Percentiles rank a stretch among this genome's conserved stretches.
Conservation (phyloP, 768 basidiomycete genomes). For the Podaxis sp. region DNA sequence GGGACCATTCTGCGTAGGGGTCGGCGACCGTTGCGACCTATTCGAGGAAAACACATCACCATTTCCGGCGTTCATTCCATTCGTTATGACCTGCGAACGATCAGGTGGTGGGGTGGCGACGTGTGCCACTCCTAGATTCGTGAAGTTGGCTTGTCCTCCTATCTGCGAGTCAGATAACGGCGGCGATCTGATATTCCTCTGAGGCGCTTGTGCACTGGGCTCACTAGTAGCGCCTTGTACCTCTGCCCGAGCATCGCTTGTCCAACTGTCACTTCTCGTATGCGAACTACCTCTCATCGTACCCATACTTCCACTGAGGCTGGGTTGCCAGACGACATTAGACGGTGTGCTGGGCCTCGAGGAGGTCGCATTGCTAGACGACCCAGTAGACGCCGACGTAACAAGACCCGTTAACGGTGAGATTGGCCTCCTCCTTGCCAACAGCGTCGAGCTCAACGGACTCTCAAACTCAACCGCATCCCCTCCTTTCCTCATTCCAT, state of each 20-base stretch:
- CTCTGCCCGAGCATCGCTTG: conserved; percentile 28
- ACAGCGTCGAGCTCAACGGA: conserved; percentile 45
- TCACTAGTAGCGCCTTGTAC: background rate
- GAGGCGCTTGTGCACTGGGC: background rate
- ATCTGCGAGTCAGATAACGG: background rate
- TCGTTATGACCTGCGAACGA: conserved; percentile 1
- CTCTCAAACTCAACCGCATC: conserved; percentile 41
- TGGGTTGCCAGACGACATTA: conserved; percentile 65
- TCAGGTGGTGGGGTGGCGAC: conserved; percentile 2
- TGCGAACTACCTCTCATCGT: conserved; percentile 29
- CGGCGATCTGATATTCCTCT: conserved; percentile 2
- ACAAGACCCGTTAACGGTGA: conserved; percentile 55
- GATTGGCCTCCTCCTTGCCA: conserved; percentile 59
- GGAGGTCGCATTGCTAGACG: background rate
- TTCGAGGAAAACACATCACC: conserved; percentile 9
- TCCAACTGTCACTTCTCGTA: conserved; percentile 57
- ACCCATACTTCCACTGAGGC: conserved; percentile 15
- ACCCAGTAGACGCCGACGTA: conserved; percentile 15
- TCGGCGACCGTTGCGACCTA: conserved; percentile 48
- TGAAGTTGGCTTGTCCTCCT: background rate
- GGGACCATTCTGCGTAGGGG: conserved; percentile 56
- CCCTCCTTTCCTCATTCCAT: conserved; percentile 28
- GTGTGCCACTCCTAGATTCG: background rate
- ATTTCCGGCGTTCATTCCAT: background rate
- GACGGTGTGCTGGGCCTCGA: conserved; percentile 70